Evolutionary conservation across 2,329 filamentous ascomycete species (phyloP).

Genomic region (Beauveria caledonica): DNA sequence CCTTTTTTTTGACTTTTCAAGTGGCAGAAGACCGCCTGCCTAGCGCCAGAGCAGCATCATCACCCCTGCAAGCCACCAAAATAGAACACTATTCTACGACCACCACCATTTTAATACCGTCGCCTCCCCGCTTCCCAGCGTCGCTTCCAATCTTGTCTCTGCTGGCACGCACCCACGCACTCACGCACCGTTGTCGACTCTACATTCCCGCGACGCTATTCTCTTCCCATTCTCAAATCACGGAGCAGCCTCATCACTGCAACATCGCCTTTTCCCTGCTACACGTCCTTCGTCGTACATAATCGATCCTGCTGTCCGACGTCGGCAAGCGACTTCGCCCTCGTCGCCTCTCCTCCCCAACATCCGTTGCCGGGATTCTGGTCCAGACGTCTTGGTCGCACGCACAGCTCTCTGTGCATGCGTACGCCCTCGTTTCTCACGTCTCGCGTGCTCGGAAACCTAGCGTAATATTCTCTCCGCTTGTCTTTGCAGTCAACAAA

Average conservation of each 20-base stretch:
- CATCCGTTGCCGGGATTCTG: constrained; percentile 8
- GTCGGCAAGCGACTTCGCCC: constrained; percentile 2
- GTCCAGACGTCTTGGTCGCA: constrained; percentile 7
- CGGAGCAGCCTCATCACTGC: background rate
- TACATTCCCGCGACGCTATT: background rate
- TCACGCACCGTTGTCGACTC: background rate
- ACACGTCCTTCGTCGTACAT: background rate
- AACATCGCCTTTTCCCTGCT: background rate
- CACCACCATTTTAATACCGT: constrained; percentile 5
- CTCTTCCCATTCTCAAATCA: background rate
- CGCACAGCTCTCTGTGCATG: background rate
- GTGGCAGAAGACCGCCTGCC: constrained; percentile 3
- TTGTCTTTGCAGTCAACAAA: background rate
- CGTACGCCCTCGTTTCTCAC: constrained; percentile 4
- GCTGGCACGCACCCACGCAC: background rate
- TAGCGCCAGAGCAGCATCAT: background rate
- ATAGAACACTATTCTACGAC: background rate
- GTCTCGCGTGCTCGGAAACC: constrained; percentile 3
- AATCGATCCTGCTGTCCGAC: background rate
- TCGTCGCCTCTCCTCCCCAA: background rate
- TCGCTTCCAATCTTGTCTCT: background rate
- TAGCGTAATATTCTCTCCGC: background rate
- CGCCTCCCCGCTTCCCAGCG: constrained; percentile 6
- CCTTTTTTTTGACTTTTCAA: constrained; percentile 7
- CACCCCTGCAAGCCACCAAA: constrained; percentile 8